Base-by-base conservation (phyloP, 2,329 filamentous ascomycete species). In the Mariannaea elegans region DNA sequence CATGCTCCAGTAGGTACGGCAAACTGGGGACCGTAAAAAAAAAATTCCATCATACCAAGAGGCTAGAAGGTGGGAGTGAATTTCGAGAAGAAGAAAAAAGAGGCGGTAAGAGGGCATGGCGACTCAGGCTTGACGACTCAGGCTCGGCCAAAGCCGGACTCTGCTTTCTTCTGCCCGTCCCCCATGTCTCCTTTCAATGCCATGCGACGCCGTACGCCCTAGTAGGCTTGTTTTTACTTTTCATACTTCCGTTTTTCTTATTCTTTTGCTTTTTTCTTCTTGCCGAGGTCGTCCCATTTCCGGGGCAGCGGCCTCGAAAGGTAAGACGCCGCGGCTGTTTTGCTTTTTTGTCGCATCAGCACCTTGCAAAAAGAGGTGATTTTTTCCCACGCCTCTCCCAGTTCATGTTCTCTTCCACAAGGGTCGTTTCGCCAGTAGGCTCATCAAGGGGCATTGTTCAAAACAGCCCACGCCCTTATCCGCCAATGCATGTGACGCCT, bases 91-190 rank as follows among this genome's bases (percentile, higher is more conserved):
- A 7, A n/a, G 19, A 42, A 54, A 34, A 34, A 44, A 57, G 45
- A 57, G 53, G 61, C 61, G 61, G 61, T 63, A 63, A 63, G 54
- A 54, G 46, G 42, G 53, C 52, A 56, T 49, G 59, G 55, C 24
- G 39, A 59, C 53, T 58, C 61, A 31, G n/a, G n/a, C n/a, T 9
- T 14, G 14, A 36, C 32, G 32, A 8, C 32, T 36, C 32, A 13
- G 32, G 18, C 53, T 68, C 67, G 67, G 67, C 62, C 67, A 70
- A 70, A 68, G 60, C 55, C 67, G 67, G 67, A 63, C 55, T 63
- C 29, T 49, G 45, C 51, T 51, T 23, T 48, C 34, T 3, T 36
- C 48, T n/a, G n/a, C n/a, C n/a, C n/a, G n/a, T n/a, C 41, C 21
- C 53, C 29, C 38, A 27, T 19, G 42, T 36, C 27, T 46, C 51